Evolutionary conservation across 2,329 filamentous ascomycete species (phyloP).

Genomic region (Incumbomyces delicatus): DNA sequence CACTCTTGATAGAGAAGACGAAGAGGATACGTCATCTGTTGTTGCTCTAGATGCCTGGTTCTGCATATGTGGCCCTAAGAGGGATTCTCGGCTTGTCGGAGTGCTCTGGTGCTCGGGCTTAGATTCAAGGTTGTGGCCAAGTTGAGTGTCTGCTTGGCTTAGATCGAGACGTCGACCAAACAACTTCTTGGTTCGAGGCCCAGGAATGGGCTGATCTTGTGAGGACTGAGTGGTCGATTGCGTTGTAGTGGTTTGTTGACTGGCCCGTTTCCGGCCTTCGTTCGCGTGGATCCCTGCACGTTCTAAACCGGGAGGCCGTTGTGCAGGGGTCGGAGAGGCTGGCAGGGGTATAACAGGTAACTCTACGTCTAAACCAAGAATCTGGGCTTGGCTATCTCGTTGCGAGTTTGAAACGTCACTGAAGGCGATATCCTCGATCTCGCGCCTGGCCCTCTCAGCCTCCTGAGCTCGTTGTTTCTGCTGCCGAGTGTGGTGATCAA

Average conservation of each 20-base stretch:
- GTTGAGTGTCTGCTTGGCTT: neutral
- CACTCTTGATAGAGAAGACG: neutral
- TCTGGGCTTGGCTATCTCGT: neutral
- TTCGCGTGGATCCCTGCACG: slow-evolving; percentile 1
- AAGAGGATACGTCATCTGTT: neutral
- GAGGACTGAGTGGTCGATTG: slow-evolving; percentile 5
- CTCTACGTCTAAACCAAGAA: neutral
- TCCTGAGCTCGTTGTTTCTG: slow-evolving; percentile 3
- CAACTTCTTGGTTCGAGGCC: neutral
- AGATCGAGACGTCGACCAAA: neutral
- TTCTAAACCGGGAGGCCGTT: neutral
- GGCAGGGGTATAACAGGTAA: neutral
- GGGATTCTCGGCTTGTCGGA: neutral
- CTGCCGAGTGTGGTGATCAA: slow-evolving; percentile 6
- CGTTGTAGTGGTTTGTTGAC: slow-evolving; percentile 2
- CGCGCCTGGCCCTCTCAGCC: slow-evolving; percentile 2
- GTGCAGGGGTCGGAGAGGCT: neutral
- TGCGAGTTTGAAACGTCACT: neutral
- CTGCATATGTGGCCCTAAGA: neutral
- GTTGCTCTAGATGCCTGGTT: neutral
- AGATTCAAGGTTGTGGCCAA: neutral
- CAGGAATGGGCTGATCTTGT: neutral
- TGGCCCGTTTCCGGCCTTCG: slow-evolving; percentile 5
- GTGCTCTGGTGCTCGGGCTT: neutral
- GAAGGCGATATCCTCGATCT: neutral